These are phyloP conservation scores for Circinella umbellata DNA, from an alignment of 371 early-diverging fungal species.

Conservation along the genomic window DNA sequence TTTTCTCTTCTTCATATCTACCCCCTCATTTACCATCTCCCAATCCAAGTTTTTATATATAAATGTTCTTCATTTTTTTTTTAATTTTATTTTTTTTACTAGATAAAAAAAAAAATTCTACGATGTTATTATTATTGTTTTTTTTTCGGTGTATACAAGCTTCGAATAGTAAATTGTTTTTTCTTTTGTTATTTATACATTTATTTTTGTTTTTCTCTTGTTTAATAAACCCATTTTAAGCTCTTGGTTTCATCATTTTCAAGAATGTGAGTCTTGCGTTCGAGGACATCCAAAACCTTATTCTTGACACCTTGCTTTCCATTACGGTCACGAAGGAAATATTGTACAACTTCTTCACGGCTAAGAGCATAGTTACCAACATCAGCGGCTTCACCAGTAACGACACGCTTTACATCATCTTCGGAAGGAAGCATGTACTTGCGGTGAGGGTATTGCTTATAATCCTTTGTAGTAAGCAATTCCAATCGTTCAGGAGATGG, in stretches of 20 bases:
- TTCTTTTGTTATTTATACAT: background rate
- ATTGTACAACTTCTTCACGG: slow-evolving; percentile 71
- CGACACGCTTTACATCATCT: slow-evolving; percentile 71
- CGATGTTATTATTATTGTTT: no score
- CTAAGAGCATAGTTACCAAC: slow-evolving; percentile 61
- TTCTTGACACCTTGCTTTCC: slow-evolving; percentile 76
- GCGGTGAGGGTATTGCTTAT: slow-evolving; percentile 73
- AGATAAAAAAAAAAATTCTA: no score
- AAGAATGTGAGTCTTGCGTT: slow-evolving; percentile 59
- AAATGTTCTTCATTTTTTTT: background rate
- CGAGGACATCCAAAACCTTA: slow-evolving; percentile 73
- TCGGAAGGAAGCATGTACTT: slow-evolving; percentile 85
- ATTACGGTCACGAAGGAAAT: slow-evolving; percentile 62
- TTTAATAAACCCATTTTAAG: slow-evolving; percentile 56
- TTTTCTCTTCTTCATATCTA: no score
- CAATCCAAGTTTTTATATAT: background rate
- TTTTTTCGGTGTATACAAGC: no score
- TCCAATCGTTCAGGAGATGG: slow-evolving; percentile 36
- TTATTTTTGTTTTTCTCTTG: background rate
- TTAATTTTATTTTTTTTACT: slow-evolving; percentile 10
- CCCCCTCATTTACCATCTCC: no score
- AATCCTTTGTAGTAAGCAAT: slow-evolving; percentile 41
- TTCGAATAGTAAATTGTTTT: no score
- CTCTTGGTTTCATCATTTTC: slow-evolving; percentile 36
- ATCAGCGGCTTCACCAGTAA: slow-evolving; percentile 69